Evolutionary conservation across 1,284 basidiomycete genomes (phyloP), one percentile per base, ranked within the genome.

Genomic region (Sporisorium sorghi): DNA sequence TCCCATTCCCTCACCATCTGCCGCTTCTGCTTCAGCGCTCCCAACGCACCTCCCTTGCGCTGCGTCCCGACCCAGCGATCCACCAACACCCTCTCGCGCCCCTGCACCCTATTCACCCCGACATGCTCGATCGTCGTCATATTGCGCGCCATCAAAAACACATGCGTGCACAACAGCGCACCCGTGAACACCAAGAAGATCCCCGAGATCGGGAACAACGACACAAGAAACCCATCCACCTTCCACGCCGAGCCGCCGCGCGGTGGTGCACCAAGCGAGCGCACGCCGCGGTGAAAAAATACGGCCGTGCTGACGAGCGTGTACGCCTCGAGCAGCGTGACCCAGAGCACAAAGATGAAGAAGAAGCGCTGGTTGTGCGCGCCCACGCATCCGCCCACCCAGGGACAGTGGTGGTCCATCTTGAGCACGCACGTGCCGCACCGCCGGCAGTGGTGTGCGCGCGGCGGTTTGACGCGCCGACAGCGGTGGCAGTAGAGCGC

Each of bases 311-410:
- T 87, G 19, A 87, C 84, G 58, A 91, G 88, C 3, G 88, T 87
- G 86, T 90, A 93, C 2, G 87, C 47, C 50, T 89, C 88, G 79
- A 89, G 89, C 9, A 89, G 35, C 2, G 86, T 79, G 0, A 88
- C 86, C 85, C 90, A 90, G 76, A 89, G 83, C 19, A 89, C 85
- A 79, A 93, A 93, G 80, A 90, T 90, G 62, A 91, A 72, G 84
- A 92, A 92, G 82, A 90, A 92, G 88, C 91, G 92, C 75, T 92
- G 90, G 82, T 93, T 93, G 48, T 88, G 87, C 4, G 91, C 91
- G 11, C 92, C 92, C 9, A 93, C 91, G 77, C 92, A 93, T 74
- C 92, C 91, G 28, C 91, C 91, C 52, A 93, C 90, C 91, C 91
- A 86, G 17, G 84, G 85, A 58, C 83, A 84, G 79, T 92, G 91